A percentile compares a stretch with the other conserved stretches of the same genome.
These are phyloP conservation scores for Dendrobium officinale DNA, from an alignment of 106 monocot species.

Conservation along the genomic window DNA sequence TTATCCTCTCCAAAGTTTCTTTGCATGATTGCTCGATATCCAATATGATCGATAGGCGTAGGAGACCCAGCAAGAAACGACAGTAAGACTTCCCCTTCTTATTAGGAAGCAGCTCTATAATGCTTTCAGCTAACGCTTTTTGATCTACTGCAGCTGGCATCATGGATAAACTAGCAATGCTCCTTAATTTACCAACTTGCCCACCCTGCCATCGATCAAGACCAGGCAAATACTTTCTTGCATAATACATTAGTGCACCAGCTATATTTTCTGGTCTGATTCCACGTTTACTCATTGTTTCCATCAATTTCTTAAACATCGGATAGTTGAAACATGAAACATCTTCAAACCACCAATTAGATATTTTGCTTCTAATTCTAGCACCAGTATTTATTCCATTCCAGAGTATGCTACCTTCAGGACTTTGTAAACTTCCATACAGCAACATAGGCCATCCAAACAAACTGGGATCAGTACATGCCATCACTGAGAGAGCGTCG, in stretches of 20 bases:
- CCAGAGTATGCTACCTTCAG: conserved; percentile 55
- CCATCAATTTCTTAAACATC: conserved; percentile 33
- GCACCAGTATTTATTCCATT: conserved; percentile 59
- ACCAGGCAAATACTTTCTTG: conserved; percentile 43
- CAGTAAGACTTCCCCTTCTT: conserved; percentile 40
- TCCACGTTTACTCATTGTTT: conserved; percentile 28
- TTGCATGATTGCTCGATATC: conserved; percentile 19
- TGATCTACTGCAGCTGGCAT: conserved; percentile 25
- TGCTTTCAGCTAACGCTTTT: conserved; percentile 26
- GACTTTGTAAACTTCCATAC: conserved; percentile 49
- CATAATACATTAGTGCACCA: conserved; percentile 37
- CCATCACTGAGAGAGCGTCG: conserved; percentile 35
- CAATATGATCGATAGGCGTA: conserved; percentile 30
- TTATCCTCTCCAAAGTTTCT: conserved; percentile 38
- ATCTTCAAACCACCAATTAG: conserved; percentile 63
- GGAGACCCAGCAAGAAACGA: conserved; percentile 45
- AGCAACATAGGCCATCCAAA: conserved; percentile 65
- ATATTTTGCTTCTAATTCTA: conserved; percentile 19
- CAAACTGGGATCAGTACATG: conserved; percentile 44
- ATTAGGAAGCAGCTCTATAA: conserved; percentile 29
- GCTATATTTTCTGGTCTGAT: conserved; percentile 29
- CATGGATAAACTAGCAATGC: conserved; percentile 10
- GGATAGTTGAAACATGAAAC: conserved; percentile 29
- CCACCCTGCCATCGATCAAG: conserved; percentile 34
- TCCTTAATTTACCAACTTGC: conserved; percentile 9